phyloP scores from a whole-genome alignment of 768 basidiomycete species.

The Suillus clintonianus region DNA sequence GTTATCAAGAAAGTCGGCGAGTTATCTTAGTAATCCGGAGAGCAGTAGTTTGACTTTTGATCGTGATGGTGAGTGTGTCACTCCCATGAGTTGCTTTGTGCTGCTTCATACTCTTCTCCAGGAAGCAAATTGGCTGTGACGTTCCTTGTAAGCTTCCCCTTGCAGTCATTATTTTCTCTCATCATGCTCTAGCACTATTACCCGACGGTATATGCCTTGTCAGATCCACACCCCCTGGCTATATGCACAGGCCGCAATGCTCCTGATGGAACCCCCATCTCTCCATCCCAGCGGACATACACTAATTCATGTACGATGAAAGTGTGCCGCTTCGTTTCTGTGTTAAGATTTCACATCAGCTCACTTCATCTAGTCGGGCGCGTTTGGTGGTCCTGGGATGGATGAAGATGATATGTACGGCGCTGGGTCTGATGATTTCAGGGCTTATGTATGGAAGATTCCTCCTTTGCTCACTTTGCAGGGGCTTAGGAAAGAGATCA shows the following conservation, averaged over 20 bases:
- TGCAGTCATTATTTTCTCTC: neutral
- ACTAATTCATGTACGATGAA: constrained; percentile 80
- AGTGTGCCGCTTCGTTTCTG: constrained; percentile 36
- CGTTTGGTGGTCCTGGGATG: constrained; percentile 64
- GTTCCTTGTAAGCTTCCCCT: constrained; percentile 52
- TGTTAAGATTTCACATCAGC: neutral
- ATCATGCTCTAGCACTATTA: constrained; percentile 52
- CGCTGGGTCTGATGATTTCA: constrained; percentile 84
- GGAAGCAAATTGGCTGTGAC: constrained; percentile 67
- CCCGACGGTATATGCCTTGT: constrained; percentile 69
- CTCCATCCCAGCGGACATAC: constrained; percentile 54
- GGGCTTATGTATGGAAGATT: constrained; percentile 77
- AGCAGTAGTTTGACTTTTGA: constrained; percentile 71
- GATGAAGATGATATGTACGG: constrained; percentile 61
- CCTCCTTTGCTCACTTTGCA: constrained; percentile 50
- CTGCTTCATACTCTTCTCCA: constrained; percentile 24
- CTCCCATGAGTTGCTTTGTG: neutral
- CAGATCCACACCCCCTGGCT: constrained; percentile 71
- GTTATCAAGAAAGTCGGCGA: constrained; percentile 41
- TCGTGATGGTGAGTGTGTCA: constrained; percentile 50
- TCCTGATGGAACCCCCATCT: constrained; percentile 55
- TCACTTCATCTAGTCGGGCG: constrained; percentile 56
- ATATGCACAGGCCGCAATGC: constrained; percentile 59
- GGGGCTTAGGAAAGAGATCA: constrained; percentile 48
- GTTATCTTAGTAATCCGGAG: constrained; percentile 59